phyloP scores from a whole-genome alignment of 257 asterid species.

The Leptodermis oblonga region DNA sequence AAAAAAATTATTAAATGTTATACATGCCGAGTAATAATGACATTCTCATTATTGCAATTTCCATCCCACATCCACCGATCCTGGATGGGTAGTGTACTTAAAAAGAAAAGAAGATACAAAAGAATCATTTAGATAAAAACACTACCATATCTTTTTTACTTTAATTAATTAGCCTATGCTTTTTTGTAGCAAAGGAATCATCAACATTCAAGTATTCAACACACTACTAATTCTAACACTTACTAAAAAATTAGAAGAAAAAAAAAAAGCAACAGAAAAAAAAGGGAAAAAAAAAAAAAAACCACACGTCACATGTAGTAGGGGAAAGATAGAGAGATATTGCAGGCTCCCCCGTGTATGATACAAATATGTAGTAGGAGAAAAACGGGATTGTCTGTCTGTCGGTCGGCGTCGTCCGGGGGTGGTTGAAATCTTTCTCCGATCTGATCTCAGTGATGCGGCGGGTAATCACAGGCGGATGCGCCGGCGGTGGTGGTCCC shows the following conservation, averaged over 20 bases:
- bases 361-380: slow-evolving; percentile 40
- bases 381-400: not conserved
- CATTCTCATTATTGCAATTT: slow-evolving; percentile 18
- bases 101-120: slow-evolving; percentile 1
- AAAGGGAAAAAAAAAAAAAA: slow-evolving; percentile 8
- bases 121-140: slow-evolving; percentile 4
- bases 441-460: slow-evolving; percentile 35
- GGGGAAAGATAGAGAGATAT: slow-evolving; percentile 29
- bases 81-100: too few species aligned
- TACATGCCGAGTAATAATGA: slow-evolving; percentile 33
- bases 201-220: slow-evolving; percentile 50
- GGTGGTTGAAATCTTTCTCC: slow-evolving; percentile 1
- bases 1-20: not conserved
- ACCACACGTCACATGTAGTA: slow-evolving; percentile 46
- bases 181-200: slow-evolving; percentile 44
- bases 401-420: slow-evolving; percentile 5
- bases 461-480: slow-evolving; percentile 25
- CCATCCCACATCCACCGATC: slow-evolving; percentile 10
- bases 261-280: not conserved
- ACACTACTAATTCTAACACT: slow-evolving; percentile 41
- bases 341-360: slow-evolving; percentile 46
- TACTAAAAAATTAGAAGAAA: slow-evolving; percentile 6
- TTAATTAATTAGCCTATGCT: slow-evolving; percentile 38
- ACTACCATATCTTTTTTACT: slow-evolving; percentile 23
- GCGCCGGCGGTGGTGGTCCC: slow-evolving; percentile 36